phyloP scores from a whole-genome alignment of 768 basidiomycete genomes.

The Tulasnella sp. region DNA sequence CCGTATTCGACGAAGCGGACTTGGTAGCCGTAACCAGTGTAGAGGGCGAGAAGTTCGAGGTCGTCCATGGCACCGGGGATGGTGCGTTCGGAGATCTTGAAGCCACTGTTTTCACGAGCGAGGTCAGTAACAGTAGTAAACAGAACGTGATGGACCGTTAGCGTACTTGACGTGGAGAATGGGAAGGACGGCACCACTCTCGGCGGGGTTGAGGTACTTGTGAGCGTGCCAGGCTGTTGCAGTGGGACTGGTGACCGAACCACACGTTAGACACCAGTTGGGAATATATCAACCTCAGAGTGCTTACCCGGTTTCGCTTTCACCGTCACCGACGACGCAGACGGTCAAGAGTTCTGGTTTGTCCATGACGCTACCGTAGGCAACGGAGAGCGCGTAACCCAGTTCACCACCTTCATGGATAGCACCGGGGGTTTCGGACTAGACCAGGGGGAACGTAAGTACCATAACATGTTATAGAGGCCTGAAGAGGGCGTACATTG shows the following conservation, averaged over 20 bases:
- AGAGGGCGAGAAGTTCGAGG: conserved; percentile 69
- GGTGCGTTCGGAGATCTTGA: conserved; percentile 75
- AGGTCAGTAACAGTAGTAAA: not conserved
- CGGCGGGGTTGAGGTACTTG: conserved; percentile 88
- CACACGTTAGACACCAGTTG: not conserved
- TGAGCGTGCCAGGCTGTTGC: conserved; percentile 72
- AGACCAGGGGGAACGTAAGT: conserved; percentile 36
- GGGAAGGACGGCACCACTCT: conserved; percentile 87
- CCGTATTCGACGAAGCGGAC: conserved; percentile 68
- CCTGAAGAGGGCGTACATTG: conserved; percentile 35
- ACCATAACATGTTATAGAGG: not conserved
- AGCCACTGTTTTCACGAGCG: conserved; percentile 24
- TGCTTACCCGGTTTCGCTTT: conserved; percentile 63
- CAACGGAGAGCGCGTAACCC: conserved; percentile 80
- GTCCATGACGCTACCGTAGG: conserved; percentile 89
- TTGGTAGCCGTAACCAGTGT: conserved; percentile 84
- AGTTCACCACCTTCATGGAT: conserved; percentile 90
- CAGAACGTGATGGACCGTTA: not conserved
- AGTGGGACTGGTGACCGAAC: conserved; percentile 45
- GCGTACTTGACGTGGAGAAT: conserved; percentile 70
- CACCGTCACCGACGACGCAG: conserved; percentile 85
- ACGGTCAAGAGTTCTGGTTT: conserved; percentile 78
- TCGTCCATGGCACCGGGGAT: conserved; percentile 90
- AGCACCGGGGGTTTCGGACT: conserved; percentile 80
- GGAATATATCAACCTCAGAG: not conserved